phyloP scores from a whole-genome alignment of 768 basidiomycete species.

The Sistotremastrum niveocremeum region DNA sequence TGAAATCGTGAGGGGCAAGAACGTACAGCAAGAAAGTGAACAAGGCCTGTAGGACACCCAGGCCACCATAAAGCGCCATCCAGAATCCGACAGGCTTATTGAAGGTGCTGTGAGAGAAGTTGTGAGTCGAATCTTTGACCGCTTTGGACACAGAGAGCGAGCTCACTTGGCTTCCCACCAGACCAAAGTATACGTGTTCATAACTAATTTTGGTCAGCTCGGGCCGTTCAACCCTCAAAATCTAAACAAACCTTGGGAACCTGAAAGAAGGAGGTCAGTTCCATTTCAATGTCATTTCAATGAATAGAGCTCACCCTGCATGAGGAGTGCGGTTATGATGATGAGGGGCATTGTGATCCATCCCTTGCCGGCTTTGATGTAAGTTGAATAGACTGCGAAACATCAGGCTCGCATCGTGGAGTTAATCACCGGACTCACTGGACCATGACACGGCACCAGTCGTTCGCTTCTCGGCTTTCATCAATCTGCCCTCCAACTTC shows the following conservation, averaged over 20 bases:
- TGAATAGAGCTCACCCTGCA: constrained; percentile 30
- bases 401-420: background rate
- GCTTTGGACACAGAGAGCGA: background rate
- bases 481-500: constrained; percentile 52
- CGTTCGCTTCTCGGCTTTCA: constrained; percentile 50
- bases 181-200: constrained; percentile 54
- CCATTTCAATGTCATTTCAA: background rate
- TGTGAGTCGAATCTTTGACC: background rate
- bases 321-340: constrained; percentile 33
- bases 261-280: background rate
- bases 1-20: no score
- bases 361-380: constrained; percentile 43
- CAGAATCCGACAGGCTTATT: constrained; percentile 42
- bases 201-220: constrained; percentile 27
- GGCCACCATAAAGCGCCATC: constrained; percentile 46
- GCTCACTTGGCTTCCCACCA: constrained; percentile 58
- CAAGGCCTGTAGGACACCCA: constrained; percentile 43
- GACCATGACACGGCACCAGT: constrained; percentile 44
- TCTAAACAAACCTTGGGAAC: no score
- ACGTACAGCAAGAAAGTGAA: constrained; percentile 44
- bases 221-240: background rate
- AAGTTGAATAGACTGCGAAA: constrained; percentile 43
- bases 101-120: constrained; percentile 24
- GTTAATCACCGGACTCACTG: constrained; percentile 19
- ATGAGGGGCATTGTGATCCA: constrained; percentile 37